These are phyloP conservation scores for Penstemon davidsonii DNA, from an alignment of 257 asterid genomes.

Conservation along the genomic window DNA sequence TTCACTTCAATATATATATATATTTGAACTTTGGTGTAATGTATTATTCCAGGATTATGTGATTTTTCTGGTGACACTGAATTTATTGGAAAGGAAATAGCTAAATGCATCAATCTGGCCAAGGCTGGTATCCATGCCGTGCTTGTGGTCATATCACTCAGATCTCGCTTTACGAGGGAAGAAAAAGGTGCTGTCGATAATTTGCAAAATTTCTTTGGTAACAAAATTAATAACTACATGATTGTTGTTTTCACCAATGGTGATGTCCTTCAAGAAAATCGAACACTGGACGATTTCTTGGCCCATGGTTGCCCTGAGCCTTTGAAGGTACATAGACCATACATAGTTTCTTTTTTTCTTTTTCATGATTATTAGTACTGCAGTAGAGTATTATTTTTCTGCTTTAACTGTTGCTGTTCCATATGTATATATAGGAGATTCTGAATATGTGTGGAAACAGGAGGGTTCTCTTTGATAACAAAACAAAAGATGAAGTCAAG, in stretches of 20 bases:
- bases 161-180: slow-evolving; percentile 70
- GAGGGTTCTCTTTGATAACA: slow-evolving; percentile 68
- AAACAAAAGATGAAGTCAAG: slow-evolving; percentile 51
- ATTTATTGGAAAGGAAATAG: slow-evolving; percentile 66
- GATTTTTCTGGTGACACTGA: slow-evolving; percentile 60
- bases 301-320: slow-evolving; percentile 60
- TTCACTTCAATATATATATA: too few species aligned
- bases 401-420: too few species aligned
- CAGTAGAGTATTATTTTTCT: too few species aligned
- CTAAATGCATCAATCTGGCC: slow-evolving; percentile 71
- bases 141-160: slow-evolving; percentile 65
- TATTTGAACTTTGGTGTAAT: too few species aligned
- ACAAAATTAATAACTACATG: slow-evolving; percentile 63
- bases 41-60: slow-evolving; percentile 66
- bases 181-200: slow-evolving; percentile 67
- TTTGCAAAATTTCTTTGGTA: slow-evolving; percentile 62
- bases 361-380: too few species aligned
- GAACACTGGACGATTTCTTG: slow-evolving; percentile 56
- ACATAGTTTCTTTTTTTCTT: too few species aligned
- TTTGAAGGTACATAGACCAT: slow-evolving; percentile 53
- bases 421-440: slow-evolving; percentile 52
- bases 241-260: slow-evolving; percentile 81
- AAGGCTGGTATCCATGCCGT: slow-evolving; percentile 86
- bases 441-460: slow-evolving; percentile 62
- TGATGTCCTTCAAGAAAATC: slow-evolving; percentile 70